phyloP scores from a whole-genome alignment of 2,329 filamentous ascomycete genomes.

The Cladophialophora exuberans region DNA sequence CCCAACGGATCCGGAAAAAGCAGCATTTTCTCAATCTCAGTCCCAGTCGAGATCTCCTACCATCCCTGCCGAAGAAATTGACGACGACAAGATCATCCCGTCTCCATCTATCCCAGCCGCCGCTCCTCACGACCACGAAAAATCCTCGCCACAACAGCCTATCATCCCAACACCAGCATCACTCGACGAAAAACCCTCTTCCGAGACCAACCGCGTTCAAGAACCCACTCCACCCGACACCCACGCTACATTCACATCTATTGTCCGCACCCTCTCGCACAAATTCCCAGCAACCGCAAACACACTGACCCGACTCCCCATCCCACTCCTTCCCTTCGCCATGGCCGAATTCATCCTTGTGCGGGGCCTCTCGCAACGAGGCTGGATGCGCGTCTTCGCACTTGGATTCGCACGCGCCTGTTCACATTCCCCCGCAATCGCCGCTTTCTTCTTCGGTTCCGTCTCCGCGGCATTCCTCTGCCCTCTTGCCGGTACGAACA shows the following conservation, averaged over 20 bases:
- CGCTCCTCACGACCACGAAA: too few relatives aligned
- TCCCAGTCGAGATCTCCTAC: slow-evolving; percentile 1
- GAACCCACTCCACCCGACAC: neutral
- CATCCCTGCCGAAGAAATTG: neutral
- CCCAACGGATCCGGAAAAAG: neutral
- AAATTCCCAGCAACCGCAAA: slow-evolving; percentile 30
- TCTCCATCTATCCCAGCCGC: too few relatives aligned
- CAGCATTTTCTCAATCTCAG: neutral
- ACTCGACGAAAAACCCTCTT: too few relatives aligned
- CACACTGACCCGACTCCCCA: slow-evolving; percentile 28
- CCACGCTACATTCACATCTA: slow-evolving; percentile 15
- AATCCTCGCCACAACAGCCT: too few relatives aligned
- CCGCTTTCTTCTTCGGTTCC: slow-evolving; percentile 34
- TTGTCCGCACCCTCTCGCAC: slow-evolving; percentile 17
- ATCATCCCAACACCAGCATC: too few relatives aligned
- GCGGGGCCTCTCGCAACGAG: slow-evolving; percentile 31
- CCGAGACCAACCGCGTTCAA: too few relatives aligned
- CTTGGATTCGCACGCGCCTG: slow-evolving; percentile 31
- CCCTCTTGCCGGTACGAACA: slow-evolving; percentile 34
- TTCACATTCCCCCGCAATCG: slow-evolving; percentile 26
- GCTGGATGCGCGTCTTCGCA: slow-evolving; percentile 33
- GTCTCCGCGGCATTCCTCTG: slow-evolving; percentile 32
- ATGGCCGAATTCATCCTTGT: slow-evolving; percentile 36
- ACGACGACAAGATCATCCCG: neutral
- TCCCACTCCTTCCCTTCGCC: slow-evolving; percentile 33